Base-by-base conservation (phyloP, 2,329 filamentous ascomycete genomes). In the Penicillium palitans region DNA sequence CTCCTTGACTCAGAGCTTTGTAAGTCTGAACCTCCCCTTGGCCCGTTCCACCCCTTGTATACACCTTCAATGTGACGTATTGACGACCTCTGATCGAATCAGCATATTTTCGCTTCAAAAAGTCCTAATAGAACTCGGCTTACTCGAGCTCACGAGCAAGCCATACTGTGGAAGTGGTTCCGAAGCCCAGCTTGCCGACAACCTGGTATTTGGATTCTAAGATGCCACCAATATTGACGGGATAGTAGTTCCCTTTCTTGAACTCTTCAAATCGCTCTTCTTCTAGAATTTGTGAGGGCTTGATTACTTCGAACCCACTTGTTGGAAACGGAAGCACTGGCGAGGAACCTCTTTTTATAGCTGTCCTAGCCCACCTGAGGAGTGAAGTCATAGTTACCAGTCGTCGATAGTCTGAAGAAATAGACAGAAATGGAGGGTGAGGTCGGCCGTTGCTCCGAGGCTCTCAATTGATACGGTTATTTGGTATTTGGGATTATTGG, bases 41-140 rank as follows among this genome's bases (percentile, higher is more conserved):
- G 19, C 19, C 40, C 24, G 24, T 41, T 57, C 55, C 49, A 17
- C 47, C 33, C 4, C 7, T 19, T n/a, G 50, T 59, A 24, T 55
- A 55, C 7, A 61, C 40, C 33, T 59, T 61, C 10, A 61, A 40
- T 31, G 57, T 42, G 21, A 55, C 50, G 40, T 57, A 59, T 33
- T 37, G 49, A 54, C 35, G 47, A 24, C 31, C n/a, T 24, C 59
- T 61, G 48, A 6, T 25, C 21, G 6, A 17, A 24, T 45, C 6
- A 48, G 45, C 12, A 33, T 24, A 17, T 12, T 17, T 15, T 13
- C 2, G 6, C 12, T 21, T 21, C 27, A 21, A n/a, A 10, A n/a
- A 19, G 27, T 9, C 25, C 13, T 12, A 15, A 47, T 19, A 12
- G 2, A 15, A 17, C 33, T 25, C 17, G 15, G 17, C 31, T 25